Evolutionary conservation across 2,329 filamentous ascomycete species (phyloP).

Genomic region (Purpureocillium takamizusanense): DNA sequence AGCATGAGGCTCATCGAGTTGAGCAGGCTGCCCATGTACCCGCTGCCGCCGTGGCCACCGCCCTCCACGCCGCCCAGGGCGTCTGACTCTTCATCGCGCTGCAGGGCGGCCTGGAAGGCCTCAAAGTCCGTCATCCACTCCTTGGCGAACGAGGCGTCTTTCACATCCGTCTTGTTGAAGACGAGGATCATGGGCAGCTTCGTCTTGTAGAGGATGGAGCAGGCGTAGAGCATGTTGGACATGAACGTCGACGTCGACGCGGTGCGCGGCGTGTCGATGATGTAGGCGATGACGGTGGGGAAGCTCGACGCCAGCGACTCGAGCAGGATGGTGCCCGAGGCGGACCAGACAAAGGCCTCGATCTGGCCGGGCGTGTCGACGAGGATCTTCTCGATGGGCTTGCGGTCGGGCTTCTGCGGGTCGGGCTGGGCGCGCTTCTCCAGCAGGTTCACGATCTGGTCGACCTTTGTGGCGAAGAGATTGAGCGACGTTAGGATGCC

Average conservation of each 20-base stretch:
- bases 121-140: conserved; percentile 99
- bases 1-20: conserved; percentile 98
- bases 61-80: conserved; percentile 67
- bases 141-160: conserved; percentile 82
- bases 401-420: conserved; percentile 47
- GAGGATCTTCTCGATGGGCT: conserved; percentile 71
- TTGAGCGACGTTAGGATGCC: conserved; percentile 94
- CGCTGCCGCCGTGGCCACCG: conserved; percentile 62
- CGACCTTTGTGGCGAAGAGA: conserved; percentile 95
- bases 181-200: conserved; percentile 97
- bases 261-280: conserved; percentile 93
- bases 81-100: conserved; percentile 69
- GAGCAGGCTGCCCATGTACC: conserved; percentile 91
- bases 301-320: conserved; percentile 90
- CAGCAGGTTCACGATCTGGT: conserved; percentile 80
- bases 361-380: conserved; percentile 97
- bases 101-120: conserved; percentile 79
- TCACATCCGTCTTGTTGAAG: conserved; percentile 98
- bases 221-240: conserved; percentile 99
- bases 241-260: conserved; percentile 95
- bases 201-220: conserved; percentile 97
- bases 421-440: conserved; percentile 75
- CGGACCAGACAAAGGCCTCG: conserved; percentile 98
- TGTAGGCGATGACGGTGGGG: conserved; percentile 92
- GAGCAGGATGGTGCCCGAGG: conserved; percentile 86